Percentiles rank a stretch among this genome's conserved stretches.
Conservation (phyloP, 768 basidiomycete genomes). For the Gloeostereum incarnatum region DNA sequence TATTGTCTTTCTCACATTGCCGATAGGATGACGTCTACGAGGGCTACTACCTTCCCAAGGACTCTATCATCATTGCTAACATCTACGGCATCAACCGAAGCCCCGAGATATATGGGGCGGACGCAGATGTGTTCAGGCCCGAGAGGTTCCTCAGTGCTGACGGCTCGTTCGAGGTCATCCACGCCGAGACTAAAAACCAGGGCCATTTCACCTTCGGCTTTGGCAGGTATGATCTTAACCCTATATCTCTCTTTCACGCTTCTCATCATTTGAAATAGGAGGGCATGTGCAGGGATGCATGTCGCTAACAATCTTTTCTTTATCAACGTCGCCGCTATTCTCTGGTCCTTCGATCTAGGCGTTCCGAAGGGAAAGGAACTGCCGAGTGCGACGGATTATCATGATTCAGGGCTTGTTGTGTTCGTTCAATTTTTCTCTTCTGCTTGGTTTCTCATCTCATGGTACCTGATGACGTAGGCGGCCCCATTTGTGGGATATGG, state of each 20-base stretch:
- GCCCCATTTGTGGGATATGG: too few species aligned
- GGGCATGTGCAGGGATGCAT: conserved; percentile 17
- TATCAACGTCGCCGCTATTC: conserved; percentile 15
- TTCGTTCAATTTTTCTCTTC: too few species aligned
- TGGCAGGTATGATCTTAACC: conserved; percentile 13
- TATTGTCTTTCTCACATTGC: too few species aligned
- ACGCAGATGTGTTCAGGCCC: conserved; percentile 9
- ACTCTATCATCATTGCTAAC: conserved; percentile 11
- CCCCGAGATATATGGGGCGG: conserved; percentile 10
- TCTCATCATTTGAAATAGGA: too few species aligned
- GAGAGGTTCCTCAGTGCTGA: conserved; percentile 10
- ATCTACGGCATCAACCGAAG: conserved; percentile 10
- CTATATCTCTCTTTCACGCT: too few species aligned
- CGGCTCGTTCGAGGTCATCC: too few species aligned
- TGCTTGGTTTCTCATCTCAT: too few species aligned
- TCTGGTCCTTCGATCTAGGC: too few species aligned
- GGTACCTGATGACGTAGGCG: too few species aligned
- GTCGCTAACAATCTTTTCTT: conserved; percentile 18
- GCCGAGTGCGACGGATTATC: too few species aligned
- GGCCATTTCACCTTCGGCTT: conserved; percentile 15
- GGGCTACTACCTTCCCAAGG: conserved; percentile 15
- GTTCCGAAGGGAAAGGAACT: too few species aligned
- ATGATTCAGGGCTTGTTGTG: too few species aligned
- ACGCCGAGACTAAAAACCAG: conserved; percentile 13
- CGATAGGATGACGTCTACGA: conserved; percentile 17